A percentile compares a stretch with the other conserved stretches of the same genome.
phyloP scores from a whole-genome alignment of 2,329 filamentous ascomycete genomes.

The Pezicula carpinea region DNA sequence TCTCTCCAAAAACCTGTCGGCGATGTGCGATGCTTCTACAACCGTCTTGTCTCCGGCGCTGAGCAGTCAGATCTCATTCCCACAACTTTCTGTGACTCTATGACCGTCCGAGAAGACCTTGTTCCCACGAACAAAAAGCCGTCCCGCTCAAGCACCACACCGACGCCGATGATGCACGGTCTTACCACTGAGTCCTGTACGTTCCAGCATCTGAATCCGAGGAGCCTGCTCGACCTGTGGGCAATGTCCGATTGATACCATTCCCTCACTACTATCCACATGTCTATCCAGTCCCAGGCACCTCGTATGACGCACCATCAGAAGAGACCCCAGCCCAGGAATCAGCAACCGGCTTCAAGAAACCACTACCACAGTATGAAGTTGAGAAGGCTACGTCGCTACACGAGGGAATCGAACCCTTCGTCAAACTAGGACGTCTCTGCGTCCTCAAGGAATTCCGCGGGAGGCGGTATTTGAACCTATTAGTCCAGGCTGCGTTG shows the following conservation, averaged over 20 bases:
- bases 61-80: constrained; percentile 36
- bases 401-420: constrained; percentile 64
- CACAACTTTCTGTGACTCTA: constrained; percentile 52
- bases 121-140: constrained; percentile 47
- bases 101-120: constrained; percentile 55
- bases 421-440: constrained; percentile 77
- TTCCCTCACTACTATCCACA: constrained; percentile 43
- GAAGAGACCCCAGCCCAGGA: constrained; percentile 3
- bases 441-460: constrained; percentile 65
- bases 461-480: constrained; percentile 4
- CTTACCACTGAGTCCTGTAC: constrained; percentile 69
- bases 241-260: constrained; percentile 54
- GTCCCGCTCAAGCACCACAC: constrained; percentile 63
- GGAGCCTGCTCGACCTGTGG: constrained; percentile 14
- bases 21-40: constrained; percentile 7
- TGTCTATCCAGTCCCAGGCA: constrained; percentile 49
- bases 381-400: constrained; percentile 37
- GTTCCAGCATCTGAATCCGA: not conserved
- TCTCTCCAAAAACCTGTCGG: constrained; percentile 7
- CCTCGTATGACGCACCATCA: constrained; percentile 18
- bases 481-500: constrained; percentile 45
- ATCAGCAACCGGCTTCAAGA: constrained; percentile 2
- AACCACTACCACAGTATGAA: constrained; percentile 13
- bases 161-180: constrained; percentile 72
- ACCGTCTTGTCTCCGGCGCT: constrained; percentile 3